Percentiles rank a stretch among this genome's conserved stretches.
phyloP scores from a whole-genome alignment of 331 rosid species.

The Spiraea crenata region DNA sequence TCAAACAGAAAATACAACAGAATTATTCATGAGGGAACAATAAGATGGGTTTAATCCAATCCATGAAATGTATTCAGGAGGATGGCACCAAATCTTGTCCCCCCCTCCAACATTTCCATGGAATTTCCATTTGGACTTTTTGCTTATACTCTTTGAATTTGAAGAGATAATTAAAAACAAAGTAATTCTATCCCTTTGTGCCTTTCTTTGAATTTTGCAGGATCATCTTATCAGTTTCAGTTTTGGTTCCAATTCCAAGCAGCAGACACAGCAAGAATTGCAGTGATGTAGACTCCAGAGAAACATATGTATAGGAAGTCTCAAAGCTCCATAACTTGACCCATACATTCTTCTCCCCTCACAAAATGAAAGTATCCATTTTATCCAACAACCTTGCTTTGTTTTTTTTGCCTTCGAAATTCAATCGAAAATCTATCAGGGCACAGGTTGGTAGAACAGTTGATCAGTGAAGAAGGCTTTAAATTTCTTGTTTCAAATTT shows the following conservation, averaged over 20 bases:
- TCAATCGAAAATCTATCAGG: constrained; percentile 4
- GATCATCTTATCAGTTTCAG: constrained; percentile 58
- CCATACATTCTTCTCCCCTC: constrained; percentile 78
- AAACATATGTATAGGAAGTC: constrained; percentile 43
- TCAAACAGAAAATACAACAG: constrained; percentile 18
- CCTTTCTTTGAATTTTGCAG: constrained; percentile 21
- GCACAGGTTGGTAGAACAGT: neutral
- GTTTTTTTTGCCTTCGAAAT: constrained; percentile 17
- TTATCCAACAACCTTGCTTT: constrained; percentile 27
- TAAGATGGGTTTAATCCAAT: constrained; percentile 23
- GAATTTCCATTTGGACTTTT: constrained; percentile 25
- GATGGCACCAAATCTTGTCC: constrained; percentile 39
- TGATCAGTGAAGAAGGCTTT: neutral
- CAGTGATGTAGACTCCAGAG: constrained; percentile 37
- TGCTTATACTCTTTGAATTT: constrained; percentile 19
- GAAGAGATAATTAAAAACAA: constrained; percentile 20
- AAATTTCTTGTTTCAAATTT: constrained; percentile 8
- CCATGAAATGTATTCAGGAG: constrained; percentile 20
- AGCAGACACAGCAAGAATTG: constrained; percentile 49
- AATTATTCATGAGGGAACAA: constrained; percentile 18
- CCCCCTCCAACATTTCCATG: constrained; percentile 30
- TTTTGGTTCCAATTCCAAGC: constrained; percentile 55
- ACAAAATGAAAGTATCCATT: constrained; percentile 25
- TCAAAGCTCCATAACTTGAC: constrained; percentile 64
- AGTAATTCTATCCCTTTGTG: constrained; percentile 22